Percentiles rank a stretch among this genome's conserved stretches.
These are phyloP conservation scores for Malbranchea zuffiana DNA, from an alignment of 2,329 filamentous ascomycete genomes.

Conservation along the genomic window DNA sequence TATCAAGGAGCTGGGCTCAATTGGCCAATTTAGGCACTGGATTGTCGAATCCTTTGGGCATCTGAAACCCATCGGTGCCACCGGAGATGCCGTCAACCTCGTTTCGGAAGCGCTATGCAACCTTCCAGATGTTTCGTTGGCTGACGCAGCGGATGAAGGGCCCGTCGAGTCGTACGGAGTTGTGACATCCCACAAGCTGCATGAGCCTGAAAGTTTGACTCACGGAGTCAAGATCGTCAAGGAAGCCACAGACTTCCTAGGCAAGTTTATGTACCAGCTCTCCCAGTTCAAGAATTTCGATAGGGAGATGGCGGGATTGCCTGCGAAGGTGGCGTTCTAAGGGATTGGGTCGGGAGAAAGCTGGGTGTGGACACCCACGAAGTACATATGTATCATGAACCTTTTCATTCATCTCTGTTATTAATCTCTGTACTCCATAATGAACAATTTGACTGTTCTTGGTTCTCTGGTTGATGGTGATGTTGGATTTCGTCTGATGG, in stretches of 20 bases:
- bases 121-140: constrained; percentile 41
- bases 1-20: constrained; percentile 53
- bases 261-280: constrained; percentile 59
- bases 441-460: too few relatives aligned
- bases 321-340: constrained; percentile 57
- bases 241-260: constrained; percentile 57
- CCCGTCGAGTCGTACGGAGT: constrained; percentile 65
- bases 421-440: too few relatives aligned
- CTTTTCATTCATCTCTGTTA: too few relatives aligned
- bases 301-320: constrained; percentile 61
- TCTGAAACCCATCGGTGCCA: constrained; percentile 66
- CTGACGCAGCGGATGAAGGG: constrained; percentile 36
- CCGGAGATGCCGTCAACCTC: constrained; percentile 58
- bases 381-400: too few relatives aligned
- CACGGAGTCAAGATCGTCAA: constrained; percentile 55
- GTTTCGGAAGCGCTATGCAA: constrained; percentile 39
- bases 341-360: too few relatives aligned
- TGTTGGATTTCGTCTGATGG: too few relatives aligned
- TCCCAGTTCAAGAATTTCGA: constrained; percentile 63
- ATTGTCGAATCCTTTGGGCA: constrained; percentile 72
- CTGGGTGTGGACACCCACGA: too few relatives aligned
- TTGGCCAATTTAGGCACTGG: constrained; percentile 64
- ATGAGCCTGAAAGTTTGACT: constrained; percentile 47
- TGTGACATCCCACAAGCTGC: constrained; percentile 50
- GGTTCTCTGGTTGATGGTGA: too few relatives aligned